Conservation (phyloP, 2,329 filamentous ascomycete genomes). For the Ceratocystis ficicola region DNA sequence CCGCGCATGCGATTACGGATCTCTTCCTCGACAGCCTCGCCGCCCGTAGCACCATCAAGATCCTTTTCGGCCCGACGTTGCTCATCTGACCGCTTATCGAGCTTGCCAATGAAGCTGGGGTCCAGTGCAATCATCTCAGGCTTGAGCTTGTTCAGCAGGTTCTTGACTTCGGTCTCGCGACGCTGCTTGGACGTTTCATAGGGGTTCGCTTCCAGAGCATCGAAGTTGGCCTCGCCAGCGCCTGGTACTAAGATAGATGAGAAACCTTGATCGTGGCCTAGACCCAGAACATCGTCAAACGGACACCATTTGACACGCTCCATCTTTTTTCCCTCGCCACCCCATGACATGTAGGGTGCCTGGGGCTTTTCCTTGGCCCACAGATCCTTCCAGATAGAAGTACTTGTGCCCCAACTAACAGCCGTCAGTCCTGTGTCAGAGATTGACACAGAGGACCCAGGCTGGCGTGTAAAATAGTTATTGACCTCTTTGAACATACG, state of each 20-base stretch:
- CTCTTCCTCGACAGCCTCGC: conserved; percentile 41
- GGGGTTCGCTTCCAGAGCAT: conserved; percentile 84
- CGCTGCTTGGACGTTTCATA: conserved; percentile 89
- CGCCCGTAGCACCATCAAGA: conserved; percentile 55
- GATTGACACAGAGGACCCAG: conserved; percentile 72
- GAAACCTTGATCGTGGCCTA: conserved; percentile 76
- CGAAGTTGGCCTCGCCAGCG: conserved; percentile 93
- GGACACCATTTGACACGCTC: conserved; percentile 86
- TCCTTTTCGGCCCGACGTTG: conserved; percentile 67
- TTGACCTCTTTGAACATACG: conserved; percentile 88
- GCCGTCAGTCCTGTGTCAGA: conserved; percentile 81
- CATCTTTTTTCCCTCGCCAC: conserved; percentile 68
- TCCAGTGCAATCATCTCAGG: conserved; percentile 96
- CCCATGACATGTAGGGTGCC: conserved; percentile 87
- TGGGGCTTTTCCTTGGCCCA: conserved; percentile 74
- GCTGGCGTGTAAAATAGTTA: conserved; percentile 72
- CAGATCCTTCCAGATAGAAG: conserved; percentile 81
- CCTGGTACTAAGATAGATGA: conserved; percentile 82
- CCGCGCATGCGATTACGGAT: conserved; percentile 69
- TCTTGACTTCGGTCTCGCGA: conserved; percentile 82
- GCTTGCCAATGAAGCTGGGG: conserved; percentile 77
- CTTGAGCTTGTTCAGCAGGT: conserved; percentile 82
- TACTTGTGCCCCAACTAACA: conserved; percentile 80
- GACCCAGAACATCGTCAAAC: conserved; percentile 82
- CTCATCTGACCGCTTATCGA: conserved; percentile 70